These are phyloP conservation scores for Lachancea lanzarotensis DNA, from an alignment of 805 yeast species.

Conservation along the genomic window DNA sequence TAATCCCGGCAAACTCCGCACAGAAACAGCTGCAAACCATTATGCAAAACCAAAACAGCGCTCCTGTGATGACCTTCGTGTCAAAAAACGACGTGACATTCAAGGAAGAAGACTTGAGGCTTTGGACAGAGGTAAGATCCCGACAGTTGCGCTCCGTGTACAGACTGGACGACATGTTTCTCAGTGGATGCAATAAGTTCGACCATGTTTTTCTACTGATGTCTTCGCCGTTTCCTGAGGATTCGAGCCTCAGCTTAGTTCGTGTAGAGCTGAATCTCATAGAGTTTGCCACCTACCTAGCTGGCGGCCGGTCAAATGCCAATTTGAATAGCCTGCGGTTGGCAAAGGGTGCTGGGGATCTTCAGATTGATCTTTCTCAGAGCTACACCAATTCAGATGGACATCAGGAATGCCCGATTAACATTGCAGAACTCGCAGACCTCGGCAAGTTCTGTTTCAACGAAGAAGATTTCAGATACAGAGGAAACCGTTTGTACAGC, in stretches of 20 bases:
- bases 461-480: conserved; percentile 29
- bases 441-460: conserved; percentile 19
- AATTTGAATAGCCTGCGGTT: conserved; percentile 26
- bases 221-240: conserved; percentile 4
- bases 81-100: conserved; percentile 4
- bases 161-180: conserved; percentile 22
- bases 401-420: background rate
- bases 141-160: conserved; percentile 19
- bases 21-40: conserved; percentile 1
- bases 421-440: background rate
- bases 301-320: conserved; percentile 28
- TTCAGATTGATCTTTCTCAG: background rate
- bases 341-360: conserved; percentile 11
- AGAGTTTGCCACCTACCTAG: conserved; percentile 25
- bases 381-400: background rate
- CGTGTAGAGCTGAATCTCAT: conserved; percentile 24
- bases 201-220: conserved; percentile 20
- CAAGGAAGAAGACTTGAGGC: conserved; percentile 2
- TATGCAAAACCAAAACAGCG: background rate
- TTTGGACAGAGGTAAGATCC: conserved; percentile 26
- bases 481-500: conserved; percentile 30
- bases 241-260: background rate
- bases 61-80: background rate
- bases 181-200: conserved; percentile 20
- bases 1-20: conserved; percentile 18